Evolutionary conservation across 2,329 filamentous ascomycete species (phyloP).

Genomic region (Fusarium sp.): DNA sequence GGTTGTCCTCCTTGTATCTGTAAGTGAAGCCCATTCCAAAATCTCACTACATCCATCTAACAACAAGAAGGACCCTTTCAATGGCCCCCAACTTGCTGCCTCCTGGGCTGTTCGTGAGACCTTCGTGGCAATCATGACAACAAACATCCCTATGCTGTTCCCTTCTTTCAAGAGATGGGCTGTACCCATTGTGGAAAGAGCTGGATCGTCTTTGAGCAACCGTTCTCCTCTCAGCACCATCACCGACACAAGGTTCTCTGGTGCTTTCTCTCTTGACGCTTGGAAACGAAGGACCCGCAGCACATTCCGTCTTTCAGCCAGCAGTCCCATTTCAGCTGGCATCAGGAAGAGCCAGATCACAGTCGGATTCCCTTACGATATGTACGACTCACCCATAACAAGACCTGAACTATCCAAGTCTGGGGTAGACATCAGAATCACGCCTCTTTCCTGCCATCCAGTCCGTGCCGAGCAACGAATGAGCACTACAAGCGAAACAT

Average conservation of each 20-base stretch:
- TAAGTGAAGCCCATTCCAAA: constrained; percentile 17
- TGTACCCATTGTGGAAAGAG: constrained; percentile 39
- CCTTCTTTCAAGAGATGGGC: constrained; percentile 56
- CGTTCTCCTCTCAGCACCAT: constrained; percentile 24
- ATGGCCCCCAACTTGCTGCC: constrained; percentile 55
- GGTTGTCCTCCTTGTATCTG: constrained; percentile 45
- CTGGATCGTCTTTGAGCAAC: constrained; percentile 38
- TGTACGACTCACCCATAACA: not conserved
- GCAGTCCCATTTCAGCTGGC: constrained; percentile 25
- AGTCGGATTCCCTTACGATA: constrained; percentile 36
- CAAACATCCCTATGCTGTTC: constrained; percentile 59
- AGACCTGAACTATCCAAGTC: not conserved
- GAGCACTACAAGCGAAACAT: constrained; percentile 33
- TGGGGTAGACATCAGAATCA: not conserved
- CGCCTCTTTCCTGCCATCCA: not conserved
- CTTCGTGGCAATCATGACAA: constrained; percentile 57
- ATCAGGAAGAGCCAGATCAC: constrained; percentile 40
- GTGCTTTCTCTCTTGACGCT: constrained; percentile 30
- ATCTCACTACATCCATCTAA: not conserved
- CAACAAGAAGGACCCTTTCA: constrained; percentile 51
- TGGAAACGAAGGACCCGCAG: constrained; percentile 36
- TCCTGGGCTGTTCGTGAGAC: constrained; percentile 58
- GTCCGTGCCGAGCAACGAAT: not conserved
- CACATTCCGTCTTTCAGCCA: constrained; percentile 28
- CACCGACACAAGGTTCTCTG: constrained; percentile 32